Percentiles rank a stretch among this genome's conserved stretches.
Evolutionary conservation across 1,139 yeast genomes (phyloP).

Genomic region (Kazachstania sp.): DNA sequence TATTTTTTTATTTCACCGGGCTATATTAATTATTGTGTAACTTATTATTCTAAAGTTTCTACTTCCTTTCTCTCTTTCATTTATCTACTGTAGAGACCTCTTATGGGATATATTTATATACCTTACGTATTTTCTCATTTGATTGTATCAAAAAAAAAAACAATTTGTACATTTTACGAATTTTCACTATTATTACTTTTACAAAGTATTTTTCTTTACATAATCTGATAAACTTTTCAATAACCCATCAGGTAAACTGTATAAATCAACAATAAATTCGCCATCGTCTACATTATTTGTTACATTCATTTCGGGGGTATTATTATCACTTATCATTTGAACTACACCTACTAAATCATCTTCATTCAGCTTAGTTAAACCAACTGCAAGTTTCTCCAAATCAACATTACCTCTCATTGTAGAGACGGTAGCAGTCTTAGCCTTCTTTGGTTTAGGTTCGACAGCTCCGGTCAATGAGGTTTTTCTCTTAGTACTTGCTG

Average conservation of each 20-base stretch:
- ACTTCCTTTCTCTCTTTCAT: no score
- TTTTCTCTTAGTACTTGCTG: conserved; percentile 31
- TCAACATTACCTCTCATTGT: conserved; percentile 67
- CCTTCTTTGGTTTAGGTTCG: conserved; percentile 53
- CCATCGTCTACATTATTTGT: conserved; percentile 96
- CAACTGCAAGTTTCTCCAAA: conserved; percentile 83
- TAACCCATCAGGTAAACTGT: conserved; percentile 85
- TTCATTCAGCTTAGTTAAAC: conserved; percentile 78
- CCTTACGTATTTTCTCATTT: no score
- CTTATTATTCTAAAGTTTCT: no score
- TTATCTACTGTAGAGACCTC: no score
- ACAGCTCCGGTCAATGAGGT: conserved; percentile 23
- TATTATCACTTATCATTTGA: conserved; percentile 95
- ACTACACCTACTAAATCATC: conserved; percentile 92
- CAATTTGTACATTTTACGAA: background rate
- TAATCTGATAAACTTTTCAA: conserved; percentile 93
- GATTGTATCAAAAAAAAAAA: no score
- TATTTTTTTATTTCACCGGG: no score
- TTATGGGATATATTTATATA: no score
- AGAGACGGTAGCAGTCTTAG: conserved; percentile 37
- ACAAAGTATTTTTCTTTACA: conserved; percentile 53
- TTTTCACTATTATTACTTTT: background rate
- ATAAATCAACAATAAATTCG: conserved; percentile 93
- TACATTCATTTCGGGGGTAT: conserved; percentile 91
- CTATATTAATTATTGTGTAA: no score